Evolutionary conservation across 2,329 filamentous ascomycete genomes (phyloP).

Genomic region (Epichloe aotearoae): DNA sequence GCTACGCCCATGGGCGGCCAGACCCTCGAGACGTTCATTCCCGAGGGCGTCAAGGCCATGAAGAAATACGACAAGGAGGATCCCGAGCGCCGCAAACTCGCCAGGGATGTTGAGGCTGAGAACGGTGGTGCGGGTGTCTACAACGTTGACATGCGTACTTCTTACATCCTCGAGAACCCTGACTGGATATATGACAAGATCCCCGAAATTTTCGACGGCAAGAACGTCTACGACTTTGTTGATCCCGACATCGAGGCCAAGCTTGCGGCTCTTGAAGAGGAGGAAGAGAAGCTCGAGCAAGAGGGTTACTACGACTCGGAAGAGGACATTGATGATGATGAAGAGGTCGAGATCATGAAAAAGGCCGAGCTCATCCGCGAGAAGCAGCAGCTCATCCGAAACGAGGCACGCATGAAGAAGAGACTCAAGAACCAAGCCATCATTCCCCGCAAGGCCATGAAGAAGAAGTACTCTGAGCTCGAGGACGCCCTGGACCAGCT

Average conservation of each 20-base stretch:
- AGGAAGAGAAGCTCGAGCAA: constrained; percentile 83
- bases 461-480: constrained; percentile 77
- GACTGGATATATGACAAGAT: constrained; percentile 97
- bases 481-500: constrained; percentile 73
- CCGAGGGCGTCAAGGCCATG: constrained; percentile 64
- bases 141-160: constrained; percentile 81
- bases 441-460: constrained; percentile 70
- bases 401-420: constrained; percentile 92
- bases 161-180: constrained; percentile 74
- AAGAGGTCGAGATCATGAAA: constrained; percentile 74
- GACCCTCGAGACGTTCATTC: constrained; percentile 71
- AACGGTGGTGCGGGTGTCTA: constrained; percentile 92
- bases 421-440: constrained; percentile 92
- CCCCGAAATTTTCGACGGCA: constrained; percentile 85
- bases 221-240: constrained; percentile 95
- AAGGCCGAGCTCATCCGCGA: constrained; percentile 94
- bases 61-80: constrained; percentile 88
- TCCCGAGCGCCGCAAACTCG: constrained; percentile 67
- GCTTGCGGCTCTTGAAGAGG: constrained; percentile 80
- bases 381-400: constrained; percentile 83
- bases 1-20: constrained; percentile 81
- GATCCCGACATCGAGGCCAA: constrained; percentile 95
- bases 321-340: constrained; percentile 68
- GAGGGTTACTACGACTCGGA: constrained; percentile 92
- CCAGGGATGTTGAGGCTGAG: constrained; percentile 79